These are phyloP conservation scores for Agroathelia rolfsii DNA, from an alignment of 1,284 basidiomycete species.

Conservation along the genomic window DNA sequence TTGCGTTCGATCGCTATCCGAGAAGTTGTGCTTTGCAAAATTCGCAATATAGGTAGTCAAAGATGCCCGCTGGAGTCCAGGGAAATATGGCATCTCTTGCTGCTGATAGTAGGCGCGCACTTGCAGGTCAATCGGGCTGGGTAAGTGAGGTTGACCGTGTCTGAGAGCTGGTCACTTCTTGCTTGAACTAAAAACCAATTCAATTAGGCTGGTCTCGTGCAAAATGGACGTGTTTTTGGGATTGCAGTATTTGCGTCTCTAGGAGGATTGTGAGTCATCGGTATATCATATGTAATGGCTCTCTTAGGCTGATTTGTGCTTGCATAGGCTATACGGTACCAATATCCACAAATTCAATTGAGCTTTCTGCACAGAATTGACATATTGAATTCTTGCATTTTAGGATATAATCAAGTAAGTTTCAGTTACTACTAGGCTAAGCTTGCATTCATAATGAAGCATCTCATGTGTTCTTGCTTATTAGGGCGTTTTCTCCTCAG, in stretches of 20 bases:
- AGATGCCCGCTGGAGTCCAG: too few species aligned
- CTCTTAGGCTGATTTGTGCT: conserved; percentile 5
- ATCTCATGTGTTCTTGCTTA: conserved; percentile 6
- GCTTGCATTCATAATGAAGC: neutral
- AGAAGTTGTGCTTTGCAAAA: too few species aligned
- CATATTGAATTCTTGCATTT: neutral
- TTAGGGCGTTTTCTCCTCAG: conserved; percentile 8
- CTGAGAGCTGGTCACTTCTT: conserved; percentile 4
- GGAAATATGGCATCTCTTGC: too few species aligned
- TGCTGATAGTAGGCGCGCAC: too few species aligned
- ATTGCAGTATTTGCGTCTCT: conserved; percentile 66
- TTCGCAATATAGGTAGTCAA: too few species aligned
- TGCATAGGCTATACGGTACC: conserved; percentile 41
- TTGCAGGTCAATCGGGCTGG: conserved; percentile 60
- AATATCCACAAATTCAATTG: conserved; percentile 3
- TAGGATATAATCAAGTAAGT: conserved; percentile 56
- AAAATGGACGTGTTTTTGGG: conserved; percentile 49
- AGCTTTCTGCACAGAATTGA: conserved; percentile 4
- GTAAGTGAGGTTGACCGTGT: conserved; percentile 25
- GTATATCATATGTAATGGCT: conserved; percentile 5
- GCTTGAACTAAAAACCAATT: conserved; percentile 1
- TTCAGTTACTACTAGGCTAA: too few species aligned
- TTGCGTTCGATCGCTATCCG: too few species aligned
- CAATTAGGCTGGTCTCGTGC: conserved; percentile 49
- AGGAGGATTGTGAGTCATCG: conserved; percentile 50